Base-by-base conservation (phyloP, 2,329 filamentous ascomycete genomes). In the Pseudogymnoascus sp. region DNA sequence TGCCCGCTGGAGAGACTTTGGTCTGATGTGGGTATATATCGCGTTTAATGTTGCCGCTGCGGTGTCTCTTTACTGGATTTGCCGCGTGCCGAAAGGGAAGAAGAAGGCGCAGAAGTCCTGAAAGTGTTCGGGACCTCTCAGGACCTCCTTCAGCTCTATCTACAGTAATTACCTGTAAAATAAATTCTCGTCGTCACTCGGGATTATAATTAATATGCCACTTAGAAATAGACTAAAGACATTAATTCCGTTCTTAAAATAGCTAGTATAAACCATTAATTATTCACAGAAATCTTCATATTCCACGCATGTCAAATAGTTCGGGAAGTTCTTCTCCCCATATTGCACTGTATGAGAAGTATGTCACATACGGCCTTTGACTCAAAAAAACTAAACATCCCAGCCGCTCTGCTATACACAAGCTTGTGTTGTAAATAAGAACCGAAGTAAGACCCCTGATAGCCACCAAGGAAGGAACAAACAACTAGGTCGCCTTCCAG, bases 1-100 rank as follows among this genome's bases (percentile, higher is more conserved):
- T 33, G 76, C 88, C 25, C 76, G 84, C 33, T 90, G 87, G 86
- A 79, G 86, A 61, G 87, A 90, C 71, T 87, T 86, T 69, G 87
- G 84, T 3, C 72, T 87, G 18, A 74, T 85, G 62, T 85, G 80
- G 77, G 80, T 77, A 3, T 85, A 82, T 64, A 78, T 83, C 63
- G 71, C 74, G 4, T 83, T 84, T 71, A 84, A 85, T 66, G 70
- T 82, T 58, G 71, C 74, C 21, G 79, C 75, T 1, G 81, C 82
- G 0, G 71, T 83, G 15, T 72, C 76, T 40, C 69, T 84, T 42
- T 85, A 84, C 70, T 83, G 77, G 77, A 70, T 80, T 66, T 74
- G 71, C 0, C 72, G 77, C 7, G 74, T 79, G 61, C 76, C 77
- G 6, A 79, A 78, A 71, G 72, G 69, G 27, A 70, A 45, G 27